Evolutionary conservation across 2,329 filamentous ascomycete genomes (phyloP).

Genomic region (Bipolaris sorokiniana): DNA sequence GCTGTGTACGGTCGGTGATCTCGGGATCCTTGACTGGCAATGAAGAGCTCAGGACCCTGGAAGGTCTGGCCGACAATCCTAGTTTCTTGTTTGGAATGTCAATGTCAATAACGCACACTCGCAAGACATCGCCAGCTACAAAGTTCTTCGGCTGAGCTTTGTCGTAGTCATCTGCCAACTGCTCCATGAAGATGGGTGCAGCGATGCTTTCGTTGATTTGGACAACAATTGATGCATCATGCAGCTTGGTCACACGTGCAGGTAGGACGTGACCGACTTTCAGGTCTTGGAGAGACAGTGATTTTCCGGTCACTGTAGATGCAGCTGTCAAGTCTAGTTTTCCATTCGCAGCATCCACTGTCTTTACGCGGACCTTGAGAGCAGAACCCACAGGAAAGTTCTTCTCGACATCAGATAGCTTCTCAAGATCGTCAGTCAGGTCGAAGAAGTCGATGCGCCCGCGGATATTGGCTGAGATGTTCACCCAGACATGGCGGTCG

Average conservation of each 20-base stretch:
- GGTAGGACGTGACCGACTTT: constrained; percentile 81
- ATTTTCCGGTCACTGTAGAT: constrained; percentile 61
- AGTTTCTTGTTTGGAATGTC: constrained; percentile 86
- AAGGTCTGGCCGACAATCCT: constrained; percentile 81
- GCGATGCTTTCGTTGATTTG: constrained; percentile 82
- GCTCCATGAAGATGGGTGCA: constrained; percentile 79
- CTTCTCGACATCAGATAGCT: constrained; percentile 73
- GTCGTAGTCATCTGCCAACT: constrained; percentile 85
- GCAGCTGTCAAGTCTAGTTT: constrained; percentile 84
- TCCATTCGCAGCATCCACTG: constrained; percentile 73
- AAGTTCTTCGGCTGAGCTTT: constrained; percentile 76
- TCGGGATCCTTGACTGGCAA: constrained; percentile 81
- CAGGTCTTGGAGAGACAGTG: constrained; percentile 72
- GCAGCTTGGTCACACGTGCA: constrained; percentile 82
- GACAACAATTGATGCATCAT: constrained; percentile 81
- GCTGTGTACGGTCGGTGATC: constrained; percentile 70
- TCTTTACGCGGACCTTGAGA: constrained; percentile 77
- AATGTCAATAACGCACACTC: constrained; percentile 82
- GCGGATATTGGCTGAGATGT: constrained; percentile 83
- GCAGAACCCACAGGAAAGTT: constrained; percentile 93
- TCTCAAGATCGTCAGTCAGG: constrained; percentile 82
- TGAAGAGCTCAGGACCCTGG: constrained; percentile 85
- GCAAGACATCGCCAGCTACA: constrained; percentile 83
- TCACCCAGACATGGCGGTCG: constrained; percentile 85
- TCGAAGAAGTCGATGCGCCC: constrained; percentile 84